These are phyloP conservation scores for Ophiostoma sp. DNA, from an alignment of 2,329 filamentous ascomycete genomes.

Conservation along the genomic window DNA sequence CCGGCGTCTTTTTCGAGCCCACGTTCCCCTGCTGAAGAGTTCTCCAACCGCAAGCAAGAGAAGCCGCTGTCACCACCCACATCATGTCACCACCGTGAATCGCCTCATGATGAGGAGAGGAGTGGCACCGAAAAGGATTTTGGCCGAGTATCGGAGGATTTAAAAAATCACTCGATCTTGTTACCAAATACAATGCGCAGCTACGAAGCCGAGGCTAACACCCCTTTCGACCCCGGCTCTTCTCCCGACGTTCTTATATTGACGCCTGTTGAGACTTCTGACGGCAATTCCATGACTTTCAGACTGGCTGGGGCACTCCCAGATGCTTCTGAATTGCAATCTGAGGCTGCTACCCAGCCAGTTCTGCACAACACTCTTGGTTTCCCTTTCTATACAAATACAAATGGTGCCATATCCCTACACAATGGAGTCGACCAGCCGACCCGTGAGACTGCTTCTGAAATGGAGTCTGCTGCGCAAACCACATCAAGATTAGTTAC, in stretches of 20 bases:
- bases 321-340: neutral
- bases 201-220: too few relatives aligned
- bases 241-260: neutral
- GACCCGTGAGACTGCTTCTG: neutral
- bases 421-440: neutral
- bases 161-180: too few relatives aligned
- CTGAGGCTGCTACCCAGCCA: too few relatives aligned
- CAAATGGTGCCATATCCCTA: neutral
- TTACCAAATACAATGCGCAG: too few relatives aligned
- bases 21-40: too few relatives aligned
- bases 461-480: neutral
- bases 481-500: neutral
- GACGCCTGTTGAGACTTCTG: neutral
- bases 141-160: too few relatives aligned
- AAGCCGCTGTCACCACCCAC: too few relatives aligned
- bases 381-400: neutral
- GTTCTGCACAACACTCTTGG: neutral
- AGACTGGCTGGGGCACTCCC: neutral
- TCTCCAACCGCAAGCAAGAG: too few relatives aligned
- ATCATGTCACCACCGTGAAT: too few relatives aligned
- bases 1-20: too few relatives aligned
- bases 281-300: neutral
- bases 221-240: neutral
- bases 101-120: too few relatives aligned
- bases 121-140: too few relatives aligned